Conservation (phyloP, 257 asterid genomes). For the Leptodermis oblonga region DNA sequence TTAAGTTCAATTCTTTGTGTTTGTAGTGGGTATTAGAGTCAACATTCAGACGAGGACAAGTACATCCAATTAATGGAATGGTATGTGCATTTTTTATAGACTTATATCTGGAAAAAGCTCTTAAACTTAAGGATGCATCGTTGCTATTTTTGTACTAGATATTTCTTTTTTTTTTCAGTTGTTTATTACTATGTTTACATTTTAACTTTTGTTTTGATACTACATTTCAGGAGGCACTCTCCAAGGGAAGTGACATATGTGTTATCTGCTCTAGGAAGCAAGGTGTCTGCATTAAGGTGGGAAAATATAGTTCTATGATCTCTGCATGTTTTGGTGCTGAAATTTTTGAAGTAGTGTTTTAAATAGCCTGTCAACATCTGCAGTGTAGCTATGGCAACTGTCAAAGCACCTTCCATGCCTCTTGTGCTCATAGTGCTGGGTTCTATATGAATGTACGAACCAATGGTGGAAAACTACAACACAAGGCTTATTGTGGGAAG, state of each 20-base stretch:
- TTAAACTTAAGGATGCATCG: neutral
- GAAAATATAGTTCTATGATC: constrained; percentile 5
- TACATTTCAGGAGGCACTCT: constrained; percentile 51
- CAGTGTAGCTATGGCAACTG: constrained; percentile 99
- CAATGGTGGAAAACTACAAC: constrained; percentile 85
- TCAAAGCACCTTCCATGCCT: constrained; percentile 84
- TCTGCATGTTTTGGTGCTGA: neutral
- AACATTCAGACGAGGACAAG: constrained; percentile 82
- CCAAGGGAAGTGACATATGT: constrained; percentile 68
- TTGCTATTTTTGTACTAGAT: neutral
- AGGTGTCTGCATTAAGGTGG: constrained; percentile 94
- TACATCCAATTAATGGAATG: constrained; percentile 62
- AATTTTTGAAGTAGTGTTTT: constrained; percentile 14
- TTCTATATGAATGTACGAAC: constrained; percentile 72
- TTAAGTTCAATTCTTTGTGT: constrained; percentile 28
- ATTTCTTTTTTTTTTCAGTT: neutral
- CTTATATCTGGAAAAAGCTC: neutral
- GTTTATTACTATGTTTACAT: neutral
- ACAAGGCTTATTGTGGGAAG: constrained; percentile 91
- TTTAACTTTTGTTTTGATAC: neutral
- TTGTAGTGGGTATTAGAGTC: constrained; percentile 84
- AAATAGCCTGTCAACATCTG: constrained; percentile 17
- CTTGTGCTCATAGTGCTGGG: constrained; percentile 96
- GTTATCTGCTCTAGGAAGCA: constrained; percentile 68
- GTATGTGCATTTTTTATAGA: constrained; percentile 38